Base-by-base conservation (phyloP, 108 stramenopile genomes). In the Cyclostephanos invisitatus region DNA sequence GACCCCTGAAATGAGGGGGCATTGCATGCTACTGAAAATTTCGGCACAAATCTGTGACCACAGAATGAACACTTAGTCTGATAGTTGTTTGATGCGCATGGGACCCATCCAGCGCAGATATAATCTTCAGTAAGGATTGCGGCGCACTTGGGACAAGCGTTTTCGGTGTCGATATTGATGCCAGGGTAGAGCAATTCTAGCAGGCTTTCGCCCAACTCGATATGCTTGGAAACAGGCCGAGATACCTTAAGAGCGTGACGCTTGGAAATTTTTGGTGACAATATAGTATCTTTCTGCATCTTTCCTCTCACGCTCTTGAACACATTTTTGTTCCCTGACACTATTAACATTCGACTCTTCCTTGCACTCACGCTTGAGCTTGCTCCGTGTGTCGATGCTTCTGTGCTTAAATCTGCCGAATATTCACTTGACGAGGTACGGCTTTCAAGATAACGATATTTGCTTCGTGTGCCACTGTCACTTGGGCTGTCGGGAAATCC, bases 111-210 rank as follows among this genome's bases (percentile, higher is more conserved):
- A 7, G 38, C 25, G 29, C 87, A 71, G 27, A 96, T 82, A 32
- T 87, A 71, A 11, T 85, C 69, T 73, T 89, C 86, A 11, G 32
- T 65, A 57, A 96, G 79, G 3, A 75, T 57, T 20, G 61, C 47
- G 18, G 91, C 86, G 68, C 95, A 96, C 58, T 83, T 83, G 10
- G 91, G 91, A 64, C 95, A 96, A 4, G 75, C 55, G 63, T 91
- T 82, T n/a, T 73, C 55, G 2, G 85, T 84, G 55, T 93, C 91
- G 18, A 96, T 89, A 7, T 64, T 49, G 25, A 96, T 63, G 18
- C 87, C 83, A 29, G 89, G 90, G 68, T 92, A 92, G 9, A 93
- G 74, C 49, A 77, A 80, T 28, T 90, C 87, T 8, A 96, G 80
- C 55, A 96, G 80, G 63, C 84, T 86, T 35, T 90, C 74, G 11